A percentile compares a stretch with the other conserved stretches of the same genome.
Evolutionary conservation across 805 yeast genomes (phyloP).

Genomic region (Candida ascalaphidarum): DNA sequence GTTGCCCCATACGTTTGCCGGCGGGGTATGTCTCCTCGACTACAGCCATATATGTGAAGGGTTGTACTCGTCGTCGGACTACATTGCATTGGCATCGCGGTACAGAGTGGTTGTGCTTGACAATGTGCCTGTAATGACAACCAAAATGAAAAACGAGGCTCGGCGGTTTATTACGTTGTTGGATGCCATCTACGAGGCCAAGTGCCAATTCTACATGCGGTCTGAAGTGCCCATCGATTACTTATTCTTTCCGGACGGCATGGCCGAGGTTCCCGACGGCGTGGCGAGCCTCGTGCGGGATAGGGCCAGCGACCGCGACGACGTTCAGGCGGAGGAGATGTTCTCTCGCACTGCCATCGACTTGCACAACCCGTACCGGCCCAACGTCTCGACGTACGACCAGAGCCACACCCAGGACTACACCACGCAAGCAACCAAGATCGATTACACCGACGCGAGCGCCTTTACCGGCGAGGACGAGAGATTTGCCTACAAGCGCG

Average conservation of each 20-base stretch:
- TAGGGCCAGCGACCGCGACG: conserved; percentile 16
- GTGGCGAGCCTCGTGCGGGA: conserved; percentile 7
- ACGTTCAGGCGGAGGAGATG: conserved; percentile 62
- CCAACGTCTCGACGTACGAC: conserved; percentile 58
- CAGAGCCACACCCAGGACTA: conserved; percentile 28
- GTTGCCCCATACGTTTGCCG: conserved; percentile 33
- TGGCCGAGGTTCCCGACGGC: conserved; percentile 5
- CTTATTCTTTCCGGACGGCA: conserved; percentile 54
- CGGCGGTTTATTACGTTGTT: conserved; percentile 56
- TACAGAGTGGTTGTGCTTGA: conserved; percentile 52
- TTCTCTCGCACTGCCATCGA: conserved; percentile 56
- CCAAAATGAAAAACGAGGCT: conserved; percentile 58
- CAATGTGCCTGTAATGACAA: conserved; percentile 50
- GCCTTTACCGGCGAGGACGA: conserved; percentile 76
- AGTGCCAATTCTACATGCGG: conserved; percentile 50
- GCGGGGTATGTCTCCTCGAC: conserved; percentile 36
- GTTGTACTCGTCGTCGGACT: conserved; percentile 57
- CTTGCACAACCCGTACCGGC: conserved; percentile 56
- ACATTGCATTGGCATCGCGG: conserved; percentile 55
- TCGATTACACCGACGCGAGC: conserved; percentile 35
- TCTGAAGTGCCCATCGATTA: conserved; percentile 40
- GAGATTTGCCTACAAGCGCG: conserved; percentile 63
- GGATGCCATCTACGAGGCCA: conserved; percentile 63
- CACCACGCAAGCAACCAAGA: background rate
- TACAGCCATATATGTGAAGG: conserved; percentile 50